Conservation (phyloP, 2,329 filamentous ascomycete species). For the Talaromyces verruculosus region DNA sequence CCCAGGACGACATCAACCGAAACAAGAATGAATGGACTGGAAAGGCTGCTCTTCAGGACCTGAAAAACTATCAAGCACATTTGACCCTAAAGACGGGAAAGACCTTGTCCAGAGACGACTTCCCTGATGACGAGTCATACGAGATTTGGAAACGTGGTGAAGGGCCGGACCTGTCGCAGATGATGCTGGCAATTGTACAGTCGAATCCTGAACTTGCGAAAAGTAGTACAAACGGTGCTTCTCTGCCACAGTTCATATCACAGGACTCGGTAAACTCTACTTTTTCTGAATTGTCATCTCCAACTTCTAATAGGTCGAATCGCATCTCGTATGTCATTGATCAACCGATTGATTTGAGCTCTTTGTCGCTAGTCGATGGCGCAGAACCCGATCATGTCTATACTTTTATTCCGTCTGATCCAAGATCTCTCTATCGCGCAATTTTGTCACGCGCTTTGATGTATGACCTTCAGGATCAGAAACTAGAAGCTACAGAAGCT, state of each 20-base stretch:
- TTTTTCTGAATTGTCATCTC: conserved; percentile 50
- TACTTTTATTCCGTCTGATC: conserved; percentile 84
- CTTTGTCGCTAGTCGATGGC: conserved; percentile 60
- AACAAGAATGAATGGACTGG: conserved; percentile 84
- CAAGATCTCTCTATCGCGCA: conserved; percentile 77
- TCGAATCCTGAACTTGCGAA: conserved; percentile 83
- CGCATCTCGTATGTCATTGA: conserved; percentile 61
- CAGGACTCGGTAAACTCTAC: conserved; percentile 40
- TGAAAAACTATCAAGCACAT: conserved; percentile 90
- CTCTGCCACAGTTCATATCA: conserved; percentile 56
- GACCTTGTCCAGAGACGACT: conserved; percentile 79
- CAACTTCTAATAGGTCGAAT: conserved; percentile 47
- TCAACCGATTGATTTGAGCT: conserved; percentile 60
- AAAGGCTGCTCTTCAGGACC: conserved; percentile 81
- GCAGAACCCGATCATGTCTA: conserved; percentile 60
- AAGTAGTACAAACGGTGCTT: conserved; percentile 62
- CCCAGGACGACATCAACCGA: conserved; percentile 83
- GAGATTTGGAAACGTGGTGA: conserved; percentile 91
- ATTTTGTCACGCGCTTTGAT: conserved; percentile 74
- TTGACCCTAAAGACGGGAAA: conserved; percentile 75
- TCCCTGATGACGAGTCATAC: conserved; percentile 85
- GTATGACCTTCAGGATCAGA: conserved; percentile 58
- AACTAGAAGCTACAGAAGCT: conserved; percentile 51
- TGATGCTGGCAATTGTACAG: conserved; percentile 88
- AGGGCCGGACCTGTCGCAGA: conserved; percentile 78